Evolutionary conservation across 2,329 filamentous ascomycete genomes (phyloP).

Genomic region (Helotiales sp.): DNA sequence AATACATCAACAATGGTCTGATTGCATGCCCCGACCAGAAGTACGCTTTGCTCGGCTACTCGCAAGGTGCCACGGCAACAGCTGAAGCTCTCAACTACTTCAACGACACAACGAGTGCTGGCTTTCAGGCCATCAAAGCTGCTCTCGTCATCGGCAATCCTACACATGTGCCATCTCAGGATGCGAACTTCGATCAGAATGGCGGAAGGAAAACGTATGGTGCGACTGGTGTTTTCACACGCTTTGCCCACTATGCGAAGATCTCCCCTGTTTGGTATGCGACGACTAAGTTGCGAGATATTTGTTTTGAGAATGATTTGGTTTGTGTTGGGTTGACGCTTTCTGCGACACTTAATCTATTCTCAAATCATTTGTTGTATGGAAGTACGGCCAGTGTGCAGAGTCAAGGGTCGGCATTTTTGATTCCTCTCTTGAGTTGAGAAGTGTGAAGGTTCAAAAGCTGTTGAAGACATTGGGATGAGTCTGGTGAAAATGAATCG

Average conservation of each 20-base stretch:
- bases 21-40: neutral
- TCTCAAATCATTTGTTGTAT: neutral
- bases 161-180: neutral
- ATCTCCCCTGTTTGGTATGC: neutral
- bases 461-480: no score
- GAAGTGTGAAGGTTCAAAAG: no score
- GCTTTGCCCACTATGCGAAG: neutral
- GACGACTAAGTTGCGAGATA: neutral
- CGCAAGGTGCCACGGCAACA: neutral
- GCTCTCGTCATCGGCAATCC: neutral
- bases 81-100: neutral
- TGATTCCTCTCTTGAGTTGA: neutral
- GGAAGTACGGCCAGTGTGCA: neutral
- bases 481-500: no score
- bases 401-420: neutral
- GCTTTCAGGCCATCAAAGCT: neutral
- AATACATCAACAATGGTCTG: neutral
- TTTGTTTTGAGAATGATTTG: neutral
- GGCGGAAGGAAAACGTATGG: neutral
- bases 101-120: neutral
- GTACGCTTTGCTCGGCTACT: neutral
- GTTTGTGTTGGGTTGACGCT: neutral
- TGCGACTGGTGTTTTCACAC: neutral
- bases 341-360: neutral
- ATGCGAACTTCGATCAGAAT: neutral